Evolutionary conservation across 176 grass and related monocot species (phyloP).

Genomic region (Alloteropsis semialata): DNA sequence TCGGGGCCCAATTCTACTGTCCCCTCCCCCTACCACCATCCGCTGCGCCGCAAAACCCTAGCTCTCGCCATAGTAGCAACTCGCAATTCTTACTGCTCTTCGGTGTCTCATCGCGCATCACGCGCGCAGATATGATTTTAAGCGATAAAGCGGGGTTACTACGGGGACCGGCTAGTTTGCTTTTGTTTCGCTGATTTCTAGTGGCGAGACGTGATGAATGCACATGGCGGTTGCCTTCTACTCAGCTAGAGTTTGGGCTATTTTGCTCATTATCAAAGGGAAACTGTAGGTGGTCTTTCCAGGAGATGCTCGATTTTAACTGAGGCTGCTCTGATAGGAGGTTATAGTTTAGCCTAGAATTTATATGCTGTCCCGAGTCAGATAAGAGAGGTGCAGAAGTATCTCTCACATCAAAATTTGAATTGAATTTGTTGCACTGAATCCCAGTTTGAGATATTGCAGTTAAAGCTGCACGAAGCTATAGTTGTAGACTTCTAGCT

Average conservation of each 20-base stretch:
- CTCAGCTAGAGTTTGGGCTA: neutral
- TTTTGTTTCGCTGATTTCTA: slow-evolving; percentile 11
- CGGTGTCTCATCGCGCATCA: neutral
- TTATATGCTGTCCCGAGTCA: neutral
- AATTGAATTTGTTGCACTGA: neutral
- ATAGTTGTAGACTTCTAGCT: neutral
- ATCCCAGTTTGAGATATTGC: neutral
- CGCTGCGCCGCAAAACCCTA: neutral
- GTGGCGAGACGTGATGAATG: neutral
- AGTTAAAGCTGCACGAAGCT: neutral
- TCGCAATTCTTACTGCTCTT: neutral
- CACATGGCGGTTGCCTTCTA: neutral
- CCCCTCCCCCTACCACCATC: neutral
- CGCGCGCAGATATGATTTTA: neutral
- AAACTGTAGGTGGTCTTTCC: neutral
- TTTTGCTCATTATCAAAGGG: neutral
- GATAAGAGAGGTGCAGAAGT: neutral
- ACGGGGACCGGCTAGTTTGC: neutral
- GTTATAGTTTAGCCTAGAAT: neutral
- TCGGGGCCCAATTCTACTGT: neutral
- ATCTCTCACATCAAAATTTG: neutral
- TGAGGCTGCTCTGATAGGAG: neutral
- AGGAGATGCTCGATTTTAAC: neutral
- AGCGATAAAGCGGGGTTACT: neutral
- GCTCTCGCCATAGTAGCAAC: neutral